Evolutionary conservation across 208 protist species (phyloP).

Genomic region (Trypanosoma avium): DNA sequence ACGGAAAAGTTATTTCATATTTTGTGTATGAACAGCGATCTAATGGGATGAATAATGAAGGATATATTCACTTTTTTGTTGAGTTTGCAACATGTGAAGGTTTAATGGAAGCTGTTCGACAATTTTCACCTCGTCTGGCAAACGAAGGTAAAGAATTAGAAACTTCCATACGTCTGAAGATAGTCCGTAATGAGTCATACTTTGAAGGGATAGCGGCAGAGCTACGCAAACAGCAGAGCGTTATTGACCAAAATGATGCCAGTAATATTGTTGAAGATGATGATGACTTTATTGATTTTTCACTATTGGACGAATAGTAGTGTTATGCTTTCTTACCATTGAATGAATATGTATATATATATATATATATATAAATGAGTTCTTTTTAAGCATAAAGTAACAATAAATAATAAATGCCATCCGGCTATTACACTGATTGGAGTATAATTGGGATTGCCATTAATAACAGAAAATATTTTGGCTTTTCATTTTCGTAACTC

Average conservation of each 20-base stretch:
- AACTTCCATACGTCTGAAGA: constrained; percentile 20
- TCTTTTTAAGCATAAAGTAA: neutral
- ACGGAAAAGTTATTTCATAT: constrained; percentile 74
- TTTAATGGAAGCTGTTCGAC: constrained; percentile 47
- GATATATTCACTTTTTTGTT: constrained; percentile 43
- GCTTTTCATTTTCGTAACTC: no score
- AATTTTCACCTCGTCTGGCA: constrained; percentile 34
- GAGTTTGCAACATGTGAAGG: constrained; percentile 51
- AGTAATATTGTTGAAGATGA: constrained; percentile 25
- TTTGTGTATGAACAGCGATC: constrained; percentile 33
- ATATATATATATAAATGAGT: neutral
- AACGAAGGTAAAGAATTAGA: neutral
- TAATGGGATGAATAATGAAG: constrained; percentile 2
- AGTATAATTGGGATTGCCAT: no score
- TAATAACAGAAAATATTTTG: no score
- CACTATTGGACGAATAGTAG: constrained; percentile 38
- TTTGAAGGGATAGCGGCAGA: constrained; percentile 46
- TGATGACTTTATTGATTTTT: constrained; percentile 41
- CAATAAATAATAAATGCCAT: no score
- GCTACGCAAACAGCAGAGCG: neutral
- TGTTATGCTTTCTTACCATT: neutral
- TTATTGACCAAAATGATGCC: constrained; percentile 9
- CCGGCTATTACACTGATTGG: no score
- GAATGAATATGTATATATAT: constrained; percentile 7
- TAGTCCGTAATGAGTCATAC: constrained; percentile 57